A percentile compares a stretch with the other conserved stretches of the same genome.
phyloP scores from a whole-genome alignment of 805 yeast genomes.

The Torulaspora quercuum region DNA sequence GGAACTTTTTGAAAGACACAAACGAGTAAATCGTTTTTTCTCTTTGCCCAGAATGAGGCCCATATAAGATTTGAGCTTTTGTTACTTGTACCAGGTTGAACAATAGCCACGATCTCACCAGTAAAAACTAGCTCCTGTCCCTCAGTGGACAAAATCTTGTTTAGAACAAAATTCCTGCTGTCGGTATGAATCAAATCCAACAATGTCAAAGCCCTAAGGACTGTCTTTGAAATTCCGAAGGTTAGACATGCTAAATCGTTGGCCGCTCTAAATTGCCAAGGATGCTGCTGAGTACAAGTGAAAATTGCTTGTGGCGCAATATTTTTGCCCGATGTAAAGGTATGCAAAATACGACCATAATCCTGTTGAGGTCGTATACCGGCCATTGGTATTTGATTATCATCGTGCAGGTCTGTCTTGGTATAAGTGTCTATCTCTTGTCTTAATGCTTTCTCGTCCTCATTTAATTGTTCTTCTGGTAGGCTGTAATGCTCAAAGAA shows the following conservation, averaged over 20 bases:
- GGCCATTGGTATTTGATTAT: conserved; percentile 8
- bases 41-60: conserved; percentile 90
- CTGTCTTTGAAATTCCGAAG: conserved; percentile 72
- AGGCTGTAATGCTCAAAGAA: conserved; percentile 31
- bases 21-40: conserved; percentile 63
- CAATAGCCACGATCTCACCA: conserved; percentile 82
- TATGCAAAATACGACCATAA: conserved; percentile 52
- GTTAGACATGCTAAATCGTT: conserved; percentile 86
- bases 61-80: conserved; percentile 51
- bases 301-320: conserved; percentile 79
- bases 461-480: conserved; percentile 19
- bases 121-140: conserved; percentile 57
- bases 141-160: conserved; percentile 44
- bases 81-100: conserved; percentile 51
- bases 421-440: conserved; percentile 35
- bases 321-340: conserved; percentile 65
- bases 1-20: conserved; percentile 87
- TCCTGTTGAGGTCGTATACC: conserved; percentile 23
- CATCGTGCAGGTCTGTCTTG: conserved; percentile 12
- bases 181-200: conserved; percentile 77
- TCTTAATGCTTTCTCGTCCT: conserved; percentile 27
- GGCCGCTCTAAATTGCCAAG: conserved; percentile 80
- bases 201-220: conserved; percentile 58
- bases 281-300: conserved; percentile 68
- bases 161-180: conserved; percentile 64